Base-by-base conservation (phyloP, 2,329 filamentous ascomycete species). In the Hymenotorrendiella dingleyae region DNA sequence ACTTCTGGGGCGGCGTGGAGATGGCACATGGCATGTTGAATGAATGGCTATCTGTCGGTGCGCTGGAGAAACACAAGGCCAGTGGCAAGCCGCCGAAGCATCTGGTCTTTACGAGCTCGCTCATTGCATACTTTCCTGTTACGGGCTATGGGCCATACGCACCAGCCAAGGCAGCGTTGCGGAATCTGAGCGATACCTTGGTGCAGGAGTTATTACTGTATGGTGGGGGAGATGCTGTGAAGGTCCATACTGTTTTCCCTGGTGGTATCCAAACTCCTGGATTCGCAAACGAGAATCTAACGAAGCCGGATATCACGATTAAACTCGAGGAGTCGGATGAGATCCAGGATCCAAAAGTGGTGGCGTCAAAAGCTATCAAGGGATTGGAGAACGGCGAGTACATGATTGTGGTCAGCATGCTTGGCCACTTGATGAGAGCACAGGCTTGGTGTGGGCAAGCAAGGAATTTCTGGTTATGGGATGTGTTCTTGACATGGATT, bases 1-100 rank as follows among this genome's bases (percentile, higher is more conserved):
- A 96, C 67, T 97, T 87, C 69, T 95, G 83, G 74, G 86, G 87
- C 36, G 80, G 82, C 22, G 83, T 84, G 29, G 93, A 94, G 62
- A 86, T 94, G 67, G 84, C 88, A 27, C 88, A 94, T 61, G 81
- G 86, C 16, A 79, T 84, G 14, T 68, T 96, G 48, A 76, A 74
- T 39, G 73, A 77, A 47, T 96, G 91, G 91, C 76, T 89, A 33
- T 65, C 67, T 3, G 70, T 72, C 10, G 64, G 64, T 8, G 64
- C 63, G 4, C 63, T 69, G 7, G 57, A 70, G 26, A 63, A 71
- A 36, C 6, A 16, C 9, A 14, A 26, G 35, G 35, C 16, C 12
- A 20, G 21, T 4, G 55, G 65, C 4, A 67, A 74, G 49, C 71
- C 82, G 9, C 71, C 82, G 8, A 78, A 83, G 42, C 91, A 97